Evolutionary conservation across 1,284 basidiomycete species (phyloP).

Genomic region (Apiotrichum montevideense): DNA sequence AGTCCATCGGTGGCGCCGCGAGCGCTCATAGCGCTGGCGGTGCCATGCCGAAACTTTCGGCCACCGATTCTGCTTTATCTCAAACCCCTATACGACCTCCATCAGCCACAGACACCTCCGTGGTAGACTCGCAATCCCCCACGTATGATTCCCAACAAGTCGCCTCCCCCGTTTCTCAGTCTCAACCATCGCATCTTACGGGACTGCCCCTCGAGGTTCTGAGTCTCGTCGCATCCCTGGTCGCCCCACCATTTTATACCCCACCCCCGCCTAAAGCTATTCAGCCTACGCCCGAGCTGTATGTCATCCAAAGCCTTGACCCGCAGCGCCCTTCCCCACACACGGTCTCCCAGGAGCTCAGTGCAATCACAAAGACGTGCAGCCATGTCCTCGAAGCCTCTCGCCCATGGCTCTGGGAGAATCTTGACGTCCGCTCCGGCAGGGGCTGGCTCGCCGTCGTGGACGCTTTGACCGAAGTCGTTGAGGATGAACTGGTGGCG

Average conservation of each 20-base stretch:
- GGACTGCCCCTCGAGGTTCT: conserved; percentile 42
- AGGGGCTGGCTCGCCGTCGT: conserved; percentile 47
- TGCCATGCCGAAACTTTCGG: not conserved
- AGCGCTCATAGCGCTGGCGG: conserved; percentile 1
- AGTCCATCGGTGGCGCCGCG: conserved; percentile 2
- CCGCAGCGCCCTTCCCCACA: conserved; percentile 23
- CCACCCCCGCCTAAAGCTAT: conserved; percentile 13
- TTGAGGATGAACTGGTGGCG: conserved; percentile 7
- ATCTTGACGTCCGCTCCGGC: conserved; percentile 41
- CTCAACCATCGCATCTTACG: conserved; percentile 20
- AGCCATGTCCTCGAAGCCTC: conserved; percentile 35
- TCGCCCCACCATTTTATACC: conserved; percentile 33
- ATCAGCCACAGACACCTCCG: not conserved
- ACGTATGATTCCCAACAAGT: not conserved
- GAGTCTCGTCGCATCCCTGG: conserved; percentile 30
- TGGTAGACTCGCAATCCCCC: not conserved
- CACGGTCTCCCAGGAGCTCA: conserved; percentile 21
- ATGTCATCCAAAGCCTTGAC: conserved; percentile 28
- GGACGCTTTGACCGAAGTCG: conserved; percentile 43
- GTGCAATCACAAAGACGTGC: conserved; percentile 20
- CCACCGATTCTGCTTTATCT: not conserved
- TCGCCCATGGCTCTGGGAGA: conserved; percentile 45
- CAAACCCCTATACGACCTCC: too few relatives aligned
- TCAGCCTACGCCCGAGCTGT: conserved; percentile 14
- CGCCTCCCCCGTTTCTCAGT: too few relatives aligned